Evolutionary conservation across 441 rosid genomes (phyloP), one percentile per base, ranked within the genome.

Genomic region (Raphanus hybrid): DNA sequence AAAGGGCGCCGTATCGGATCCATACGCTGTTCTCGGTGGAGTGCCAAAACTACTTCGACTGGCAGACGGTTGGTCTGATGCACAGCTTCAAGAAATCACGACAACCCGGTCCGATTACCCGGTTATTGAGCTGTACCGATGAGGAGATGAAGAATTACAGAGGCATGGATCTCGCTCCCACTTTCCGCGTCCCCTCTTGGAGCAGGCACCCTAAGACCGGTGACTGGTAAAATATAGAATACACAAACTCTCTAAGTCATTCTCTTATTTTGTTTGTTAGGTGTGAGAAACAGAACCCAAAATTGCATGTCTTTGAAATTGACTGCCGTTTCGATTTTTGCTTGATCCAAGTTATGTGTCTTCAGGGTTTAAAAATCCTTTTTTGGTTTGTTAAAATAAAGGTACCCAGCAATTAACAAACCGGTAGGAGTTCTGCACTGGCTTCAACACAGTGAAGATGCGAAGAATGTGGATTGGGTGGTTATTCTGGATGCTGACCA

Each of bases 401-500:
- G 43, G 99, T 93, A 96, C 77, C 98, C 99, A 63, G 98, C 98
- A 34, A 93, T 96, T 77, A 96, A 93, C 83, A 96, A 96, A 82
- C 99, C 99, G n/a, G 99, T 96, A 41, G 99, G 97, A 81, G 80
- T 96, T 74, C 88, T 89, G 60, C 88, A 96, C 87, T 96, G 99
- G 98, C 92, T 96, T 74, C 84, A 91, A 73, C 92, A 96, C 82
- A 93, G 96, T 82, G 86, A 92, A 83, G 99, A 93, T 61, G 97
- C 96, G 23, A 84, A 90, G 65, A 86, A 89, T 76, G 96, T 88
- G 6, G 99, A 96, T 74, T 96, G 99, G 98, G 97, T 96, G 55
- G 97, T 96, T 63, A 96, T 96, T 87, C 84, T 96, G 50, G 99
- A 96, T 84, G 99, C 99, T 29, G 99, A 96, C 83, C 90, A 90